These are phyloP conservation scores for Penicillium concentricum DNA, from an alignment of 2,329 filamentous ascomycete genomes.

Conservation along the genomic window DNA sequence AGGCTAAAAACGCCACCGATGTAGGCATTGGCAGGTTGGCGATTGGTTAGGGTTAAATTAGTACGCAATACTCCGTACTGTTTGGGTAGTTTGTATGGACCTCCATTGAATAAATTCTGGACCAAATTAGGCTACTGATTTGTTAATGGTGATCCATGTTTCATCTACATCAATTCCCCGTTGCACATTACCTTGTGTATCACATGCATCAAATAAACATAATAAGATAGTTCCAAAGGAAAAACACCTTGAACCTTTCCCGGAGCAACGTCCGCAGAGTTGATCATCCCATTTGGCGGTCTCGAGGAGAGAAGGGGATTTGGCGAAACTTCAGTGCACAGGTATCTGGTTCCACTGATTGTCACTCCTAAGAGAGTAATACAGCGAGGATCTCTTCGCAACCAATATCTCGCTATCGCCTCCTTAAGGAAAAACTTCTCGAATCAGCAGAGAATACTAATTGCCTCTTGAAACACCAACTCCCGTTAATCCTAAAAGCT, in stretches of 20 bases:
- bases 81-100: not conserved
- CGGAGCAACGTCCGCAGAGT: constrained; percentile 9
- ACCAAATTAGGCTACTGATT: not conserved
- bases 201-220: not conserved
- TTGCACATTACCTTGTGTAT: not conserved
- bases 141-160: not conserved
- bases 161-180: not conserved
- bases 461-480: not conserved
- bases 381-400: constrained; percentile 15
- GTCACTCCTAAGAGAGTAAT: constrained; percentile 23
- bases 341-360: constrained; percentile 31
- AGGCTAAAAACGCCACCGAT: constrained; percentile 27
- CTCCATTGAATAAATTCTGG: not conserved
- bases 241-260: constrained; percentile 5
- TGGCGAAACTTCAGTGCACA: constrained; percentile 12
- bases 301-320: constrained; percentile 2
- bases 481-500: constrained; percentile 6
- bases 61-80: not conserved
- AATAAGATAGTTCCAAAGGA: not conserved
- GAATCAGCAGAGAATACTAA: not conserved
- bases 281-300: constrained; percentile 9
- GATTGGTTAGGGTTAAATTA: constrained; percentile 8
- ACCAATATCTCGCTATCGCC: not conserved
- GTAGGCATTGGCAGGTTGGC: constrained; percentile 16
- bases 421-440: not conserved